Base-by-base conservation (phyloP, 2,329 filamentous ascomycete genomes). In the Chaetomiaceae sp. region DNA sequence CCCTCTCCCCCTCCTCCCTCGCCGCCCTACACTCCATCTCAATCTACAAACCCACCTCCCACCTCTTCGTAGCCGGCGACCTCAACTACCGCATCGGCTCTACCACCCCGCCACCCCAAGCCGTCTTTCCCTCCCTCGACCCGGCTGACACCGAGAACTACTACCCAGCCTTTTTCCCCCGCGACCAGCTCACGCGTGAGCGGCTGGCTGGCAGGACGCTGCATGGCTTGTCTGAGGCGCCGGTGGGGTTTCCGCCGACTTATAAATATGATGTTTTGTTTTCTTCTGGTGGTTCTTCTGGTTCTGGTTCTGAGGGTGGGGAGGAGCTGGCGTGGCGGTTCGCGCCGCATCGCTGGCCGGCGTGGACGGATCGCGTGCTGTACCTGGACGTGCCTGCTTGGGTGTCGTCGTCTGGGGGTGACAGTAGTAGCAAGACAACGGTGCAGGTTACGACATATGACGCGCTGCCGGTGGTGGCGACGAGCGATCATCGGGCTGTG, bases 291-390 rank as follows among this genome's bases (percentile, higher is more conserved):
- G n/a, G n/a, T n/a, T n/a, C n/a, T n/a, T n/a, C n/a, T n/a, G n/a
- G n/a, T n/a, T n/a, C n/a, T n/a, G n/a, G n/a, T n/a, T n/a, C n/a
- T n/a, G n/a, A n/a, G n/a, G n/a, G n/a, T n/a, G n/a, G n/a, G n/a
- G n/a, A n/a, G n/a, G 63, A 70, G 3, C 68, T 77, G 4, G 70
- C 73, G 10, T 92, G 86, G 84, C 70, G 74, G 27, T 96, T 90
- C 79, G 87, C 90, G 7, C 73, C 75, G 51, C 87, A 95, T 65
- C 83, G 93, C 40, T 95, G 88, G 77, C 91, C 93, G 1, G 85
- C 85, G 62, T 97, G 92, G 93, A 96, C 90, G 62, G 93, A 97
- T 68, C 82, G 93, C 3, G 85, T 97, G 17, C 73, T 97, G 17
- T 97, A 83, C 67, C 73, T 92, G 3, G 80, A 86, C 45, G 70